Evolutionary conservation across 306 rosid species (phyloP), one percentile per base, ranked within the genome.

Genomic region (Vachellia collinsii): DNA sequence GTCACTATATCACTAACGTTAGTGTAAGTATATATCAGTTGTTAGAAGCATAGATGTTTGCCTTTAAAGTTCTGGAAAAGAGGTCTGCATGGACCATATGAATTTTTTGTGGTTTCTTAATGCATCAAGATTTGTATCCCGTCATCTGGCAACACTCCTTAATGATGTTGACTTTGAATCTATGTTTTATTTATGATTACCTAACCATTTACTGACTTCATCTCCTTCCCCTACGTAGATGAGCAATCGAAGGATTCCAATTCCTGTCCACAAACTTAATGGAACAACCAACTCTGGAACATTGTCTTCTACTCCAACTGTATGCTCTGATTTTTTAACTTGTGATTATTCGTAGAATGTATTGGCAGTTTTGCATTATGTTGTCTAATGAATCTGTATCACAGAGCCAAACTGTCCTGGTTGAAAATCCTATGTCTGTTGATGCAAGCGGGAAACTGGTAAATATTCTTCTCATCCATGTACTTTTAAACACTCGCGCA

Each of bases 371-470:
- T 37, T 77, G 34, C 70, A 29, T 47, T 63, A 41, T 82, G 67
- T 14, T 81, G 47, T 76, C 14, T 70, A 65, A 44, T 75, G 44
- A 20, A 56, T 62, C 9, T 29, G 42, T n/a, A 39, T 44, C 64
- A 41, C 58, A 90, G 87, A 87, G 88, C 86, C 99, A 94, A 84
- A 94, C 99, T 43, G 97, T 94, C 20, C 97, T 94, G 20, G 97
- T 94, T 42, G 99, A 94, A 91, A 94, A 94, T 91, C 99, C 99
- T 5, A 94, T 91, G 99, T 85, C 99, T 17, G 89, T 91, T 34
- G 95, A 94, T 29, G 93, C 95, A 82, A 94, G 95, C 81, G 99
- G 99, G 63, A 94, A 94, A 88, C 85, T 93, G 99, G 99, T 94
- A 87, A 85, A 77, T 78, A 20, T 25, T 69, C 44, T 56, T 58